These are phyloP conservation scores for Adansonia grandidieri DNA, from an alignment of 441 rosid species.

Conservation along the genomic window DNA sequence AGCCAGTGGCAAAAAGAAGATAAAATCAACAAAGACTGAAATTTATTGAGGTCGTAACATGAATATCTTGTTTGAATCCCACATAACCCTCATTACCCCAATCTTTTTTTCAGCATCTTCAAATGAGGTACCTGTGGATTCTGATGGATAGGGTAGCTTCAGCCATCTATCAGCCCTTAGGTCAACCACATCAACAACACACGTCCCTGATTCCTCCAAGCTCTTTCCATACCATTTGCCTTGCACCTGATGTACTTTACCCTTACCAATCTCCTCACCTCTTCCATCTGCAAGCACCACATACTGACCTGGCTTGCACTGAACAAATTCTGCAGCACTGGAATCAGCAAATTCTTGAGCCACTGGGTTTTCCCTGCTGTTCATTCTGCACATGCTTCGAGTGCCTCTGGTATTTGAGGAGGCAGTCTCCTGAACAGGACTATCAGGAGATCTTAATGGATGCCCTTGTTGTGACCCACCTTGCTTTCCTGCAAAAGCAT, in stretches of 20 bases:
- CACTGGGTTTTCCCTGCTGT: conserved; percentile 40
- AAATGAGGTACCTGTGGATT: conserved; percentile 66
- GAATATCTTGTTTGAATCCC: conserved; percentile 66
- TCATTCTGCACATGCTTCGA: conserved; percentile 44
- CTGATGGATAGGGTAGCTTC: conserved; percentile 68
- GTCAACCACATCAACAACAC: conserved; percentile 65
- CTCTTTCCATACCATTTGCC: conserved; percentile 74
- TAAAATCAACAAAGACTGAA: conserved; percentile 2
- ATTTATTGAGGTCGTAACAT: conserved; percentile 31
- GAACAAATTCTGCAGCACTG: conserved; percentile 37
- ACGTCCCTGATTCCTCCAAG: conserved; percentile 59
- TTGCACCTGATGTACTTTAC: conserved; percentile 52
- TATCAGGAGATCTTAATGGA: conserved; percentile 55
- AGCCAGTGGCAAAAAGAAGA: background rate
- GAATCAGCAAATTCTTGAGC: conserved; percentile 39
- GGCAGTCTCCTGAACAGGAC: conserved; percentile 62
- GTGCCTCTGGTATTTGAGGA: conserved; percentile 46
- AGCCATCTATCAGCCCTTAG: conserved; percentile 56
- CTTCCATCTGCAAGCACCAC: conserved; percentile 56
- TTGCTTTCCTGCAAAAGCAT: conserved; percentile 51
- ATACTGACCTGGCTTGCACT: conserved; percentile 56
- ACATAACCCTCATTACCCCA: conserved; percentile 71
- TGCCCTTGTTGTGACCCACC: conserved; percentile 39
- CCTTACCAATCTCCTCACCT: conserved; percentile 65
- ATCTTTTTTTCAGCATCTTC: conserved; percentile 58